Conservation (phyloP, 176 grass and related monocot genomes). For the Puya raimondii region DNA sequence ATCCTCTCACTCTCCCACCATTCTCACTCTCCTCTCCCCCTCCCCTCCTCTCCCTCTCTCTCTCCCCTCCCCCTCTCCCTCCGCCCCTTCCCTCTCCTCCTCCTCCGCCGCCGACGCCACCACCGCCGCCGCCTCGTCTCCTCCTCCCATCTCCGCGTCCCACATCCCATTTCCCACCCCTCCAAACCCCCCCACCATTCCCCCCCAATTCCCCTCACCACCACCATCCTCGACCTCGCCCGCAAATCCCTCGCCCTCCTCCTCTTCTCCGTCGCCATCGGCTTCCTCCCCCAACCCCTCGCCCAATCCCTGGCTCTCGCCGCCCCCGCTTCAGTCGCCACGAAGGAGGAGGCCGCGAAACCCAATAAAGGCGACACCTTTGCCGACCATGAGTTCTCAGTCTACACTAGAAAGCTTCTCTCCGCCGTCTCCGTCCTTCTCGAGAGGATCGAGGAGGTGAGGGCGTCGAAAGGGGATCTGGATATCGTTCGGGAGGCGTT, state of each 20-base stretch:
- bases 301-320: conserved; percentile 14
- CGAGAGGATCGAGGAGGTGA: conserved; percentile 20
- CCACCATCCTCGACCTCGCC: not conserved
- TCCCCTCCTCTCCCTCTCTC: not conserved
- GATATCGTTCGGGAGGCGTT: conserved; percentile 10
- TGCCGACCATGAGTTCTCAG: conserved; percentile 17
- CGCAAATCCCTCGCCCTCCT: conserved; percentile 13
- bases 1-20: not conserved
- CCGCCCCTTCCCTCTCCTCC: not conserved
- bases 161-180: not conserved
- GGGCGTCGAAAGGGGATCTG: conserved; percentile 15
- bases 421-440: conserved; percentile 14
- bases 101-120: not conserved
- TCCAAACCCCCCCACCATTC: not conserved
- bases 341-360: not conserved
- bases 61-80: not conserved
- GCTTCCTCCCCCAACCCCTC: conserved; percentile 13
- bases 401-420: conserved; percentile 15
- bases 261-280: conserved; percentile 15
- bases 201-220: not conserved
- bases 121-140: not conserved
- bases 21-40: not conserved
- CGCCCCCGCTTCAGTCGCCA: not conserved
- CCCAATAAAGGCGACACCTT: not conserved
- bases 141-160: not conserved